Evolutionary conservation across 2,329 filamentous ascomycete species (phyloP), one percentile per base, ranked within the genome.

Genomic region (Ophiosphaerella herpotricha): DNA sequence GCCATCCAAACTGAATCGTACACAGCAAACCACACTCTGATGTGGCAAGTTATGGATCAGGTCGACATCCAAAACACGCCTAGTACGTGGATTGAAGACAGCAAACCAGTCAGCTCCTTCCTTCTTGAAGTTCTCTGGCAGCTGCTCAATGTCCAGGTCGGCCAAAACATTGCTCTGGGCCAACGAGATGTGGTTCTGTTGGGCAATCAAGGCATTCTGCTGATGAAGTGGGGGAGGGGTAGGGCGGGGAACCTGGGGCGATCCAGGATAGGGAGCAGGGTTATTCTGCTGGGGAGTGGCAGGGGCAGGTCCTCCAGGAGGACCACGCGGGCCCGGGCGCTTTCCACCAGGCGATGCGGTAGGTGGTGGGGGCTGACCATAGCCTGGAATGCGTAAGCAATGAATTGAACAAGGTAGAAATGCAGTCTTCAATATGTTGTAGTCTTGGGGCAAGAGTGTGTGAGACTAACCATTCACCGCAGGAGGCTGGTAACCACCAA

Each of bases 1-100:
- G 61, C 94, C 94, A 68, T 99, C 94, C 47, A 89, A 85, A 72
- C 93, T 97, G 80, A 99, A 99, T 50, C 94, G 85, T 32, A 99
- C 94, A 72, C 94, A 99, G 82, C 94, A 99, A 1, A 99, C 94
- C 3, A 99, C 94, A 65, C 93, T 97, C 70, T 96, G 90, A 69
- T 99, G 94, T 53, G 86, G 85, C 45, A 99, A 82, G 48, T 91
- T 96, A 77, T 97, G 94, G 40, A 97, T 88, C 34, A 99, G 82
- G 59, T 97, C 91, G 46, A 99, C 91, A 70, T 99, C 94, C 43
- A 99, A 80, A 43, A 91, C 85, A 51, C 94, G 90, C 55, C 90
- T 90, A 33, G 97, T 89, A 50, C 88, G 85, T 38, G 93, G 91
- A 76, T 99, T 97, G 82, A 97, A 99, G 58, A 97, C 90, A 38